Evolutionary conservation across 495 filamentous ascomycete genomes (phyloP).

Genomic region (Aspergillus olivimuriae): DNA sequence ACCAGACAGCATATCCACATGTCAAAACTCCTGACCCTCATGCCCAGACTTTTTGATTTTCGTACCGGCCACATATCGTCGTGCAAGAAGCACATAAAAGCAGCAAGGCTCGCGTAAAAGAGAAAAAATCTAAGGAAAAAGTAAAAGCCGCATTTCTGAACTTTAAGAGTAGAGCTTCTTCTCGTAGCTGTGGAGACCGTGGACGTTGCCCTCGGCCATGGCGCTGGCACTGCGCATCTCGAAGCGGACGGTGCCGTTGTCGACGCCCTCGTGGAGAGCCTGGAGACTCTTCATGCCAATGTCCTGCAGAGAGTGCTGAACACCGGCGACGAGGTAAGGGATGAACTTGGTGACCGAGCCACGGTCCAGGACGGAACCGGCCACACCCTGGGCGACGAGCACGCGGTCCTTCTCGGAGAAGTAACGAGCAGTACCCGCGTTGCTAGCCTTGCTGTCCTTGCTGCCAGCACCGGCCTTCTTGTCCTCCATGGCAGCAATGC

Average conservation of each 20-base stretch:
- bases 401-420: slow-evolving; percentile 95
- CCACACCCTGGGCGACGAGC: slow-evolving; percentile 94
- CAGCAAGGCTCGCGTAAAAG: slow-evolving; percentile 10
- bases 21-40: slow-evolving; percentile 3
- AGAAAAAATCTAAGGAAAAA: slow-evolving; percentile 11
- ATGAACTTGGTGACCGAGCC: slow-evolving; percentile 89
- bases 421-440: slow-evolving; percentile 95
- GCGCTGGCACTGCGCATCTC: slow-evolving; percentile 92
- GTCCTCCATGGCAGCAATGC: slow-evolving; percentile 98
- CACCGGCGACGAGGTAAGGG: slow-evolving; percentile 87
- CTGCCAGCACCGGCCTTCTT: slow-evolving; percentile 87
- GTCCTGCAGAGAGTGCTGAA: slow-evolving; percentile 97
- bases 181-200: slow-evolving; percentile 94
- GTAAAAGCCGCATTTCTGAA: slow-evolving; percentile 10
- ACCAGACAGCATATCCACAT: neutral
- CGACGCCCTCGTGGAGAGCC: slow-evolving; percentile 70
- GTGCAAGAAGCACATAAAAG: slow-evolving; percentile 22
- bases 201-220: slow-evolving; percentile 90
- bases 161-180: slow-evolving; percentile 95
- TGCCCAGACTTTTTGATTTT: slow-evolving; percentile 2
- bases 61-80: slow-evolving; percentile 23
- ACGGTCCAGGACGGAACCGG: slow-evolving; percentile 64
- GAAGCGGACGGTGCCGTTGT: slow-evolving; percentile 75
- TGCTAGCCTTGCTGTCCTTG: slow-evolving; percentile 76
- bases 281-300: slow-evolving; percentile 75